phyloP scores from a whole-genome alignment of 371 early-diverging fungal genomes.

The Parasitella parasitica region DNA sequence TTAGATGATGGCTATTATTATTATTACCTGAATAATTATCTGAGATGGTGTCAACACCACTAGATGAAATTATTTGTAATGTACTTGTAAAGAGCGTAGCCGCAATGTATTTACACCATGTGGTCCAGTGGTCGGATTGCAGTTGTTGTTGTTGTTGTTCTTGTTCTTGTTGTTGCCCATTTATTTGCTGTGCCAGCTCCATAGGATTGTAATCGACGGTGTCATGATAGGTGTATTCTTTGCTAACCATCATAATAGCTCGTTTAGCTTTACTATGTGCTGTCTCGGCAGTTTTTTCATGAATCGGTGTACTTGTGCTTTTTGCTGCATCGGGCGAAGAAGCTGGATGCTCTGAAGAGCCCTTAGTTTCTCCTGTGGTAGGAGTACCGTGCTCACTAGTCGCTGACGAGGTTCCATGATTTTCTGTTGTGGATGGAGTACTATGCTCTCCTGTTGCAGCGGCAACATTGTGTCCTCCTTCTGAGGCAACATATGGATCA shows the following conservation, averaged over 20 bases:
- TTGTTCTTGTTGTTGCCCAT: background rate
- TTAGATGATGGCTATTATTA: background rate
- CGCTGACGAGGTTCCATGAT: background rate
- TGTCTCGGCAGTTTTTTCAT: background rate
- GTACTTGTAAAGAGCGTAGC: background rate
- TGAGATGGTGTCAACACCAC: background rate
- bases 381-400: background rate
- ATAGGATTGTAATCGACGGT: conserved; percentile 1
- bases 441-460: background rate
- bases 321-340: background rate
- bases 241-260: conserved; percentile 1
- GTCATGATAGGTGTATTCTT: background rate
- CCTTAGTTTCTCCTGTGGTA: background rate
- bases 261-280: conserved; percentile 6
- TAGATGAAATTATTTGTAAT: conserved; percentile 3
- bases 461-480: background rate
- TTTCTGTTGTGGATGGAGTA: background rate
- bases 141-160: background rate
- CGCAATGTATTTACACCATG: conserved; percentile 8
- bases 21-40: background rate
- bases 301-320: background rate
- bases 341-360: background rate
- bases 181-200: background rate
- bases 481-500: no score
- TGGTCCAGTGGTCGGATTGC: background rate